Evolutionary conservation across 225 moss, liverwort and hornwort genomes (phyloP).

Genomic region (Asterella californica): DNA sequence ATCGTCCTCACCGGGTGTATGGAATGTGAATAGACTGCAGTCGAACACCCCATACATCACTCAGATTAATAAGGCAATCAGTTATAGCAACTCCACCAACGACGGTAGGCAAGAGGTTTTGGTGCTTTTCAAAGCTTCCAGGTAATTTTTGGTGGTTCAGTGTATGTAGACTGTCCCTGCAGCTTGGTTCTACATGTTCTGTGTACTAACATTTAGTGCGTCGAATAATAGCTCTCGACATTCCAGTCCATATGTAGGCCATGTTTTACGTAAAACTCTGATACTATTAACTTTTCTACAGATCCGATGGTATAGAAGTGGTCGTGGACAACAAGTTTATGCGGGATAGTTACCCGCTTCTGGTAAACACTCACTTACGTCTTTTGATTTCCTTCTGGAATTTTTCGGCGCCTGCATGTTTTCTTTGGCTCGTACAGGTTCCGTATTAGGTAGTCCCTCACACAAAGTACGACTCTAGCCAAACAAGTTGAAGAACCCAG

Average conservation of each 20-base stretch:
- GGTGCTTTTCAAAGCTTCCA: conserved; percentile 49
- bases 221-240: neutral
- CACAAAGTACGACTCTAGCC: neutral
- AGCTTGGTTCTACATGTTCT: neutral
- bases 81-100: conserved; percentile 36
- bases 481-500: neutral
- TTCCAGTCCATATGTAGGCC: neutral
- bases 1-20: conserved; percentile 35
- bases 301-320: conserved; percentile 85
- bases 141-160: conserved; percentile 14
- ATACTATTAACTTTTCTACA: conserved; percentile 22
- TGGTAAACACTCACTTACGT: conserved; percentile 47
- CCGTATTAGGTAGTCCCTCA: neutral
- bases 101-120: conserved; percentile 46
- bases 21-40: conserved; percentile 29
- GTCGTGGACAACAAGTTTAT: conserved; percentile 92
- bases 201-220: neutral
- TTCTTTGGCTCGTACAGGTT: neutral
- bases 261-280: neutral
- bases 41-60: conserved; percentile 38
- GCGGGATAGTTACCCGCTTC: conserved; percentile 76
- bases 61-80: conserved; percentile 49
- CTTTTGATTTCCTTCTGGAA: neutral
- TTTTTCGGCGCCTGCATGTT: neutral
- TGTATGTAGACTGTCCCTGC: neutral